These are phyloP conservation scores for Tuber microsphaerosporum DNA, from an alignment of 495 filamentous ascomycete genomes.

Conservation along the genomic window DNA sequence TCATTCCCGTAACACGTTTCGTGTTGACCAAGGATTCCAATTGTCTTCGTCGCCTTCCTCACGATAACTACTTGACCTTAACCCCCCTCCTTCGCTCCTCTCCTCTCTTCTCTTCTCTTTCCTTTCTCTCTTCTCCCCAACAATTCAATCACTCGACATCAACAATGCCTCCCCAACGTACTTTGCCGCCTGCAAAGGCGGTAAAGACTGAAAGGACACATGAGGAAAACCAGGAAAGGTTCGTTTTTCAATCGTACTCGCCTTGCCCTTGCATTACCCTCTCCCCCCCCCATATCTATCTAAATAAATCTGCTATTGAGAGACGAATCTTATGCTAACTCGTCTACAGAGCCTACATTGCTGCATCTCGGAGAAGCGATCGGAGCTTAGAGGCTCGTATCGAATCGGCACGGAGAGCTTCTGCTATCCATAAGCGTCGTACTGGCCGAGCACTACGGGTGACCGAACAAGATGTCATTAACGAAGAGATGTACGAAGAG, in stretches of 20 bases:
- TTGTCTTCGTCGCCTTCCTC: slow-evolving; percentile 21
- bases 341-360: slow-evolving; percentile 73
- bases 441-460: slow-evolving; percentile 80
- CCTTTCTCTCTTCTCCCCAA: slow-evolving; percentile 14
- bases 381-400: slow-evolving; percentile 82
- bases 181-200: slow-evolving; percentile 37
- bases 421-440: slow-evolving; percentile 79
- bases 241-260: slow-evolving; percentile 33
- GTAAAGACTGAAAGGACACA: slow-evolving; percentile 62
- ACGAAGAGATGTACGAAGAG: slow-evolving; percentile 97
- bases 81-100: slow-evolving; percentile 12
- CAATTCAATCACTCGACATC: slow-evolving; percentile 8
- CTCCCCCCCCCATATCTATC: slow-evolving; percentile 6
- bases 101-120: slow-evolving; percentile 19
- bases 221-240: slow-evolving; percentile 90
- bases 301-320: neutral
- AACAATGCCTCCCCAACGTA: slow-evolving; percentile 38
- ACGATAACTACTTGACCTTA: slow-evolving; percentile 9
- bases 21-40: slow-evolving; percentile 19
- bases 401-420: slow-evolving; percentile 80
- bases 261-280: slow-evolving; percentile 8
- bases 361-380: slow-evolving; percentile 84
- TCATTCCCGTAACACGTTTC: slow-evolving; percentile 38
- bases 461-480: slow-evolving; percentile 78
- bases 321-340: slow-evolving; percentile 19